These are phyloP conservation scores for Fomitopsis palustris DNA, from an alignment of 1,284 basidiomycete species.

Conservation along the genomic window DNA sequence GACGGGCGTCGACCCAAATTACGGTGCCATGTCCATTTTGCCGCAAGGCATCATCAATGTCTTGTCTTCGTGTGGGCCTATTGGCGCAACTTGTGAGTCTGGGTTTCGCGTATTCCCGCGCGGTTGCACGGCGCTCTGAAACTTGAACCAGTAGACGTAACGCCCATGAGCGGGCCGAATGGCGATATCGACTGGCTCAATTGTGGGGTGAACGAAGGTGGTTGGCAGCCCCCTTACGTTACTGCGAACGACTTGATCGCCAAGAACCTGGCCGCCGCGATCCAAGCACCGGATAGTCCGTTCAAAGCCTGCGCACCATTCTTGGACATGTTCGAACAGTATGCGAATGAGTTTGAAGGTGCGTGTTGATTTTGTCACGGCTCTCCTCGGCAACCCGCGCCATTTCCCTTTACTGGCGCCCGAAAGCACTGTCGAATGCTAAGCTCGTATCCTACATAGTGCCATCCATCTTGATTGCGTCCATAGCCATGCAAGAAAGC, in stretches of 20 bases:
- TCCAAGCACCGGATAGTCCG: conserved; percentile 46
- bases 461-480: conserved; percentile 74
- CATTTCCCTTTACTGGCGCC: too few species aligned
- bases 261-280: conserved; percentile 48
- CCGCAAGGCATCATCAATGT: conserved; percentile 22
- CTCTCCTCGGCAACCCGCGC: too few species aligned
- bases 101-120: background rate
- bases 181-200: conserved; percentile 76
- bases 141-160: conserved; percentile 40
- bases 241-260: conserved; percentile 49
- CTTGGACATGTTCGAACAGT: conserved; percentile 58
- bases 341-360: conserved; percentile 49
- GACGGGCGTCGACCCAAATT: background rate
- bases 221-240: conserved; percentile 66
- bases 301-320: conserved; percentile 63
- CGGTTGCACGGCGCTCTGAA: background rate
- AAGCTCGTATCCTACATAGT: conserved; percentile 28
- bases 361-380: conserved; percentile 25
- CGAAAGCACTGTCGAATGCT: background rate
- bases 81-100: conserved; percentile 26
- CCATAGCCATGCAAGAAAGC: conserved; percentile 83
- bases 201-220: conserved; percentile 61
- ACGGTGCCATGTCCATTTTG: background rate
- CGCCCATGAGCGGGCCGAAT: conserved; percentile 61
- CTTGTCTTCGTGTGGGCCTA: conserved; percentile 19